Evolutionary conservation across 2,329 filamentous ascomycete species (phyloP), one percentile per base, ranked within the genome.

Genomic region (Aspergillus novoparasiticus): DNA sequence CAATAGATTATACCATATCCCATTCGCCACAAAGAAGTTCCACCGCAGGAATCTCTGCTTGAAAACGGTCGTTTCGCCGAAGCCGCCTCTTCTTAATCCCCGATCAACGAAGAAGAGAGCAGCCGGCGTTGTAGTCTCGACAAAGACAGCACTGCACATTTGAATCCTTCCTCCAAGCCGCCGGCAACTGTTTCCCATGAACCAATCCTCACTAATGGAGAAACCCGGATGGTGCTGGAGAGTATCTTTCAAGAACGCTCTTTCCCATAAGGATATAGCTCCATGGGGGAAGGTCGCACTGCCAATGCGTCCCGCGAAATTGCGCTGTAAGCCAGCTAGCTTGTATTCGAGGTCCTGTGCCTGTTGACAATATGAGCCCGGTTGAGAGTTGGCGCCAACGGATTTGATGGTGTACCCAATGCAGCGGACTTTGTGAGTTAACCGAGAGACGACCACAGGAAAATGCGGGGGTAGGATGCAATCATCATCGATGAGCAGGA

Each of bases 291-390:
- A 85, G 0, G 81, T 83, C 0, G 82, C 80, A 58, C 78, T 81
- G 26, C 83, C 82, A 36, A 82, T 64, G 48, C 74, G 78, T 11
- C 81, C 82, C 5, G 79, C 78, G 51, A 83, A 79, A 30, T 75
- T 74, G 32, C 81, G 76, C 58, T 80, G 78, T 2, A 85, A 71
- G 6, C 83, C 83, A 16, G 79, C 80, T 58, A 84, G 73, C 65
- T 84, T 84, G 70, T 85, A 85, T 65, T 85, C 83, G n/a, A 84
- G 70, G 68, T 85, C 82, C 62, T 85, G 83, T 0, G 82, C 82
- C 62, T 82, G 81, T 57, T 81, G 79, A 32, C 78, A 79, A 59
- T 71, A 76, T 6, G 76, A 79, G 8, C 75, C 79, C 45, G 71
- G 75, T 12, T 72, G 71, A 0, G 71, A 72, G 14, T 76, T 67